phyloP scores from a whole-genome alignment of 176 grass and related monocot genomes.

The Tillandsia fasciculata region DNA sequence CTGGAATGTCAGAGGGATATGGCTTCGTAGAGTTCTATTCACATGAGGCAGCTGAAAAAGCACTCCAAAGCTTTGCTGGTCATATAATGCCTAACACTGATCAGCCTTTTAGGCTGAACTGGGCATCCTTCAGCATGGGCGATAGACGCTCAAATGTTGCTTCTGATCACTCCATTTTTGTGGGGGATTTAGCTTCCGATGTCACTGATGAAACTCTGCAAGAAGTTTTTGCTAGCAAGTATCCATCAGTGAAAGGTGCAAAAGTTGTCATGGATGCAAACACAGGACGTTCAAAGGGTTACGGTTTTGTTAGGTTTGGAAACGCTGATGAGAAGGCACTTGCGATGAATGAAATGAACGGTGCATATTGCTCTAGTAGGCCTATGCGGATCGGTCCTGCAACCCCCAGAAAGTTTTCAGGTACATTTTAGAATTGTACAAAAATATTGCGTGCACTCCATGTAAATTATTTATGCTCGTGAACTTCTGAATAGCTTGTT shows the following conservation, averaged over 20 bases:
- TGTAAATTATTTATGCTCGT: no score
- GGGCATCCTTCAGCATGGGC: slow-evolving; percentile 97
- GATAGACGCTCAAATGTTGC: slow-evolving; percentile 72
- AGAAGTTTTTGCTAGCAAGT: slow-evolving; percentile 79
- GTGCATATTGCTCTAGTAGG: slow-evolving; percentile 82
- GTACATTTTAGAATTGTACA: slow-evolving; percentile 18
- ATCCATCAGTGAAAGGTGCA: slow-evolving; percentile 89
- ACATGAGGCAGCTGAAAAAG: slow-evolving; percentile 62
- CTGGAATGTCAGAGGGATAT: slow-evolving; percentile 84
- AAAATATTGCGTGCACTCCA: no score
- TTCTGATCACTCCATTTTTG: slow-evolving; percentile 90
- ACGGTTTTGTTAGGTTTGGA: slow-evolving; percentile 95
- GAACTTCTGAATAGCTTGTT: no score
- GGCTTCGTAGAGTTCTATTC: slow-evolving; percentile 95
- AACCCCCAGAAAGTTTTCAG: slow-evolving; percentile 91
- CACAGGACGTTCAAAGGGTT: slow-evolving; percentile 90
- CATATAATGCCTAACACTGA: slow-evolving; percentile 97
- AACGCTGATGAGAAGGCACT: slow-evolving; percentile 79
- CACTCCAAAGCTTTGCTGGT: slow-evolving; percentile 66
- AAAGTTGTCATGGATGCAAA: slow-evolving; percentile 98
- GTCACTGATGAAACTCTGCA: slow-evolving; percentile 67
- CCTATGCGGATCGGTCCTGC: slow-evolving; percentile 92
- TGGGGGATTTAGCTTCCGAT: slow-evolving; percentile 91
- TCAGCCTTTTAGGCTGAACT: slow-evolving; percentile 89
- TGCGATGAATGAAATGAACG: slow-evolving; percentile 93